These are phyloP conservation scores for Metschnikowia picachoensis DNA, from an alignment of 805 yeast genomes.

Conservation along the genomic window DNA sequence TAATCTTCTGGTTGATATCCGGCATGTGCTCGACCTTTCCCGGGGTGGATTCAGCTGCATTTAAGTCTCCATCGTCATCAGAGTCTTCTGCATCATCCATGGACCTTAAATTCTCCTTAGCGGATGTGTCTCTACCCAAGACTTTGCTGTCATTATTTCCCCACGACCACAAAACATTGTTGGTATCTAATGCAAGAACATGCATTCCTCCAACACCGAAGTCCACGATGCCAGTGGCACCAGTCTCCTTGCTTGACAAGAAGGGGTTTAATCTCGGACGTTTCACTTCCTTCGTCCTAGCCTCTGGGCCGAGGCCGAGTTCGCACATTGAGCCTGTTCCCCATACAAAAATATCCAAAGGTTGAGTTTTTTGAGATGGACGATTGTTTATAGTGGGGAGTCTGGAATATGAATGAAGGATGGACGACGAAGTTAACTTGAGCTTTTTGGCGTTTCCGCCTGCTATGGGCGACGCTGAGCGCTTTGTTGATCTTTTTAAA, in stretches of 20 bases:
- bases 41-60: constrained; percentile 88
- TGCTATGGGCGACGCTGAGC: constrained; percentile 14
- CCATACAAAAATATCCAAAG: constrained; percentile 83
- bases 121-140: constrained; percentile 79
- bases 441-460: constrained; percentile 24
- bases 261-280: constrained; percentile 90
- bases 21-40: constrained; percentile 68
- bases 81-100: constrained; percentile 55
- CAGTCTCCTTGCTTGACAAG: constrained; percentile 47
- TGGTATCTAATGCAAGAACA: constrained; percentile 71
- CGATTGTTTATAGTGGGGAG: constrained; percentile 43
- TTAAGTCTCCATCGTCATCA: constrained; percentile 68
- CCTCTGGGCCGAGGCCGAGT: constrained; percentile 93
- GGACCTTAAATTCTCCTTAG: constrained; percentile 61
- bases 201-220: constrained; percentile 97
- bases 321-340: constrained; percentile 98
- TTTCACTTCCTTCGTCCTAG: constrained; percentile 87
- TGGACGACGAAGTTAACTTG: constrained; percentile 36
- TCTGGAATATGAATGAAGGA: constrained; percentile 46
- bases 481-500: constrained; percentile 34
- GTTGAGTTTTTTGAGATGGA: constrained; percentile 37
- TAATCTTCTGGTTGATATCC: constrained; percentile 46
- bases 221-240: constrained; percentile 67
- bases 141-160: constrained; percentile 94
- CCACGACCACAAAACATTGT: constrained; percentile 94